A percentile compares a stretch with the other conserved stretches of the same genome.
Conservation (phyloP, 1,284 basidiomycete genomes). For the Moesziomyces parantarcticus region DNA sequence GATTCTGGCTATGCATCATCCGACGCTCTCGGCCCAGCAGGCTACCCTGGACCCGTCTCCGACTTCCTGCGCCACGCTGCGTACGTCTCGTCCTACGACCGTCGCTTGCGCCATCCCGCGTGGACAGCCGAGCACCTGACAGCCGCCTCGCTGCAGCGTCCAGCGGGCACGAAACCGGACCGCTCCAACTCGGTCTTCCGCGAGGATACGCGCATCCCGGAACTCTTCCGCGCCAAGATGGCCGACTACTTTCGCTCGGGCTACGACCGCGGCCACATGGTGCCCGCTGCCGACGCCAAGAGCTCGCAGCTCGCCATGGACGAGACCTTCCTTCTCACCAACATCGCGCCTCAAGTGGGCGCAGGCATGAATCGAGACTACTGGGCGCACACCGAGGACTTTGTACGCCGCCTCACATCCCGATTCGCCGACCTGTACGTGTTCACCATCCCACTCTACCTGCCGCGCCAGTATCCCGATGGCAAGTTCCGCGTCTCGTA, state of each 20-base stretch:
- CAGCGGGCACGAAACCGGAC: conserved; percentile 69
- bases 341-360: conserved; percentile 98
- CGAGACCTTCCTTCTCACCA: conserved; percentile 93
- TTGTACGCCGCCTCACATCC: conserved; percentile 87
- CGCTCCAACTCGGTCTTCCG: conserved; percentile 76
- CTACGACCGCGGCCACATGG: conserved; percentile 95
- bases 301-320: conserved; percentile 91
- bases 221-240: conserved; percentile 83
- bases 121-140: conserved; percentile 97
- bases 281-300: conserved; percentile 96
- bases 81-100: conserved; percentile 90
- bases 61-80: conserved; percentile 83
- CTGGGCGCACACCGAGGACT: conserved; percentile 78
- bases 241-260: conserved; percentile 85
- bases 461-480: conserved; percentile 83
- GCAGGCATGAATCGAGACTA: conserved; percentile 97
- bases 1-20: conserved; percentile 26
- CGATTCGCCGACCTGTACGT: conserved; percentile 93
- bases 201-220: conserved; percentile 84
- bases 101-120: conserved; percentile 86
- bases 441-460: conserved; percentile 97
- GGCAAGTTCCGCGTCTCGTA: conserved; percentile 93
- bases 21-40: conserved; percentile 39
- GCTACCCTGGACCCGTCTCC: conserved; percentile 77
- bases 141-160: conserved; percentile 71